phyloP scores from a whole-genome alignment of 352 stramenopile species.

The Globisporangium paddicum region DNA sequence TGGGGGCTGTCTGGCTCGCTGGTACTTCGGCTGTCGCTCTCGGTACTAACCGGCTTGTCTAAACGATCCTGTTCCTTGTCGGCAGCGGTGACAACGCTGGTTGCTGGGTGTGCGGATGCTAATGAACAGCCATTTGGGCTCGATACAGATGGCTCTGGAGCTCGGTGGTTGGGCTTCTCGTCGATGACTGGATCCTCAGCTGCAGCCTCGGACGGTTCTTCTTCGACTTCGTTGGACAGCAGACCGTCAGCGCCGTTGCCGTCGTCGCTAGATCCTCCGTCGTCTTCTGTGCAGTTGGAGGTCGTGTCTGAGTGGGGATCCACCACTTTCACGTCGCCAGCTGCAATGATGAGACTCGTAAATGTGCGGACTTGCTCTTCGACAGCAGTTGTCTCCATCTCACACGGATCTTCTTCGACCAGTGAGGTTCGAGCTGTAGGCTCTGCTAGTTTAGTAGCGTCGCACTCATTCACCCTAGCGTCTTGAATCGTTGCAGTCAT shows the following conservation, averaged over 20 bases:
- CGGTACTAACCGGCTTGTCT: background rate
- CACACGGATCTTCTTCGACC: background rate
- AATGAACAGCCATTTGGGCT: background rate
- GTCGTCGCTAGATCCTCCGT: background rate
- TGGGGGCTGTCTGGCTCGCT: background rate
- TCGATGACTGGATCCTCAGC: background rate
- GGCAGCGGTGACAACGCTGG: background rate
- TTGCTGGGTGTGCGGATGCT: background rate
- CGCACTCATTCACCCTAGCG: background rate
- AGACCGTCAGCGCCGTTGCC: background rate
- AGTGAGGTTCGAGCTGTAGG: background rate
- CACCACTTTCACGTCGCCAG: background rate
- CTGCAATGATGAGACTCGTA: background rate
- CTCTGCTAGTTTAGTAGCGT: background rate
- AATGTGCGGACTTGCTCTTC: background rate
- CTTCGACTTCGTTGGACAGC: background rate
- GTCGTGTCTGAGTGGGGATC: background rate
- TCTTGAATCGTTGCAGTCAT: background rate
- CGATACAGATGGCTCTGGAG: background rate
- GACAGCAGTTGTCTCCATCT: background rate
- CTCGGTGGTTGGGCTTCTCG: background rate
- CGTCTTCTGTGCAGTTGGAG: slow-evolving; percentile 1
- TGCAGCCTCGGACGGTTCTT: background rate
- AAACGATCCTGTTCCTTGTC: background rate
- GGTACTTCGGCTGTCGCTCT: background rate